These are phyloP conservation scores for Hevea brasiliensis DNA, from an alignment of 345 rosid species.

Conservation along the genomic window DNA sequence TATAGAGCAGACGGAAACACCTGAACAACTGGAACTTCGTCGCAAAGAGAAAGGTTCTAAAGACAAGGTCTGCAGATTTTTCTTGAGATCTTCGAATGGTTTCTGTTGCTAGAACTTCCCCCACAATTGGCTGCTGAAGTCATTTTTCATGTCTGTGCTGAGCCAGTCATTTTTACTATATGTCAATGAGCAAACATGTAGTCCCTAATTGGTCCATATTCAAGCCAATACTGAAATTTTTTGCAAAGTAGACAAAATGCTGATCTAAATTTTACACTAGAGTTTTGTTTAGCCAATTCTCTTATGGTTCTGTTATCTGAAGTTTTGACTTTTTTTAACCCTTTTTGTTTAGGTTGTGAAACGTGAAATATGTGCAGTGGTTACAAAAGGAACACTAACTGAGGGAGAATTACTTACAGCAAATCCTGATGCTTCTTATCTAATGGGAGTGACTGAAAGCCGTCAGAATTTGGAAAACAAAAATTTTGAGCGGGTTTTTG, in stretches of 20 bases:
- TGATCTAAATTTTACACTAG: neutral
- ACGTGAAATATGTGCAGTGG: conserved; percentile 92
- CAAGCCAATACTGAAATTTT: neutral
- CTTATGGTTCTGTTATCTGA: neutral
- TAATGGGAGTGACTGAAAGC: conserved; percentile 82
- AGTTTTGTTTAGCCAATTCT: neutral
- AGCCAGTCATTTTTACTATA: neutral
- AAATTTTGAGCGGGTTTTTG: conserved; percentile 51
- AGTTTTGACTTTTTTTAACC: conserved; percentile 21
- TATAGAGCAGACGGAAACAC: conserved; percentile 97
- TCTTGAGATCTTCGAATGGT: neutral
- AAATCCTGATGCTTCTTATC: conserved; percentile 87
- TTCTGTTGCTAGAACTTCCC: neutral
- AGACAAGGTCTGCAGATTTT: conserved; percentile 61
- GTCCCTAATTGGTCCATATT: neutral
- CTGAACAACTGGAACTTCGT: conserved; percentile 90
- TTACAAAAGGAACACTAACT: conserved; percentile 88
- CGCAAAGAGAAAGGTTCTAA: conserved; percentile 85
- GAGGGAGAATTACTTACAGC: conserved; percentile 85
- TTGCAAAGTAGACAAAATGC: neutral
- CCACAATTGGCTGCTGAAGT: neutral
- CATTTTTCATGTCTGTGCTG: neutral
- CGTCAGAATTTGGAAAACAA: conserved; percentile 29
- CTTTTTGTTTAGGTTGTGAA: conserved; percentile 74
- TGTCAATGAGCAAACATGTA: neutral